Evolutionary conservation across 2,329 filamentous ascomycete species (phyloP).

Genomic region (Fusarium drepaniforme): DNA sequence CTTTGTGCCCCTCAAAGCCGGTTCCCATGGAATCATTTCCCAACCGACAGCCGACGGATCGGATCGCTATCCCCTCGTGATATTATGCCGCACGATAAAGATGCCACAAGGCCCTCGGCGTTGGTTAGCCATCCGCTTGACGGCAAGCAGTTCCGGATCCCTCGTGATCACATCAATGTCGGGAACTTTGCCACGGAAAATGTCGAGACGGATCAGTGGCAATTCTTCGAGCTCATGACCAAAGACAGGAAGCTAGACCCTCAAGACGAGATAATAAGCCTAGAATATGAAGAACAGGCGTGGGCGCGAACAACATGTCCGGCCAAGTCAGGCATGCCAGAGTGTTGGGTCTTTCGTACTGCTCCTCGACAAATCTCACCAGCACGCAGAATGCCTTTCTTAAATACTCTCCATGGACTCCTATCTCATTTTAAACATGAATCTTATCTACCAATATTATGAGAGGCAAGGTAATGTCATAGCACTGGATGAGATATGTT

Average conservation of each 20-base stretch:
- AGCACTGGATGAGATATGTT: background rate
- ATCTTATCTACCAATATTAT: background rate
- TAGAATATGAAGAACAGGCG: background rate
- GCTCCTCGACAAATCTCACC: background rate
- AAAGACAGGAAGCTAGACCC: background rate
- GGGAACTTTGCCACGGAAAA: background rate
- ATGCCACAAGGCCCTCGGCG: background rate
- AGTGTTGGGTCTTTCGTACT: background rate
- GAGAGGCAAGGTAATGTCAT: background rate
- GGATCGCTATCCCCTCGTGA: background rate
- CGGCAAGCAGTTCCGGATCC: background rate
- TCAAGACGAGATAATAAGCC: background rate
- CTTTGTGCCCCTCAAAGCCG: background rate
- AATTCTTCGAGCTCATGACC: background rate
- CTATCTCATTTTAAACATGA: background rate
- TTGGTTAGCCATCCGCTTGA: rapidly evolving
- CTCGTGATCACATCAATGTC: background rate
- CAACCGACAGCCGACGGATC: background rate
- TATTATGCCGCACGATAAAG: background rate
- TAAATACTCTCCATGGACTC: background rate
- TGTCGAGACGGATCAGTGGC: background rate
- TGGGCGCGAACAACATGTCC: background rate
- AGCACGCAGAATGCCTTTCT: too few relatives aligned
- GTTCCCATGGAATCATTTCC: background rate
- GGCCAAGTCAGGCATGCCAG: background rate